Base-by-base conservation (phyloP, 768 basidiomycete species). In the Rhodotorula taiwanensis region DNA sequence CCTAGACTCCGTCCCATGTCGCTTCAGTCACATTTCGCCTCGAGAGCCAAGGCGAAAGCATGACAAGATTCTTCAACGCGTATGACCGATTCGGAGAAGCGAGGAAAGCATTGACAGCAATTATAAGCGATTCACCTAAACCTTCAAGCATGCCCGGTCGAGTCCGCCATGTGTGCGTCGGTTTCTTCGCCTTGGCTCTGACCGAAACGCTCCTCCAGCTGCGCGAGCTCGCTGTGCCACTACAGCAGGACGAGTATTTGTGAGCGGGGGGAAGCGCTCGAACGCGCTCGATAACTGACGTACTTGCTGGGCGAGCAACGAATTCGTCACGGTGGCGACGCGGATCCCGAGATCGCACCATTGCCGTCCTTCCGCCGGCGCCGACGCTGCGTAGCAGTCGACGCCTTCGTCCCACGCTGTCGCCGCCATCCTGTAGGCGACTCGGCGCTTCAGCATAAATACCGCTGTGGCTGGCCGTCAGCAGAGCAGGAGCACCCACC, bases 401-500 rank as follows among this genome's bases (percentile, higher is more conserved):
- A 39, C 23, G 43, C 58, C 58, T 31, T 58, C 42, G 31, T 58
- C 58, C 58, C 58, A 58, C 31, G 49, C 50, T 1, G 42, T 44
- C 41, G 58, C 23, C 10, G 50, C 39, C 30, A 58, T 51, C 58
- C 58, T 58, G 58, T 43, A 5, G 15, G 31, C 8, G 14, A 15
- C 25, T 47, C 5, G 7, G 27, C 4, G 8, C 4, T 1, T 4
- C 25, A 27, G 3, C 3, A 6, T 23, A 16, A 31, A 33, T 27
- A 25, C 11, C 8, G 16, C 8, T 33, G 13, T 1, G 49, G 7
- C 6, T 10, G 21, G 21, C 31, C 25, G 23, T 14, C 45, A 23
- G 16, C 30, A 16, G 34, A 45, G 18, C 6, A 36, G 21, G 13
- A 7, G 18, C 7, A 3, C 50, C n/a, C 4, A 58, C 58, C 58